A percentile compares a stretch with the other conserved stretches of the same genome.
Conservation (phyloP, 108 stramenopile species). For the Chaetoceros tenuissimus region DNA sequence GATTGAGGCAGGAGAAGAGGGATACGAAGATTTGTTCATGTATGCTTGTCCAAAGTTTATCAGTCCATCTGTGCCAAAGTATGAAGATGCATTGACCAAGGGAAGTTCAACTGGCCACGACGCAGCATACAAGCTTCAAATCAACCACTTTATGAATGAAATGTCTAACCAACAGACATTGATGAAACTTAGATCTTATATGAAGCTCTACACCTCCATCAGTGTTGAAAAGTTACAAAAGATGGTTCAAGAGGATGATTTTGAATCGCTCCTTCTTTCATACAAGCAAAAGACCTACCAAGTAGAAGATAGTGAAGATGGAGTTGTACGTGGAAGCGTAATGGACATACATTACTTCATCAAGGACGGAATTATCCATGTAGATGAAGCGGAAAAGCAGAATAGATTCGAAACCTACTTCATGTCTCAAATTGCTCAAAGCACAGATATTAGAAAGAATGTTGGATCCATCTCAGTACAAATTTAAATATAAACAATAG, state of each 20-base stretch:
- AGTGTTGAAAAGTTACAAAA: constrained; percentile 80
- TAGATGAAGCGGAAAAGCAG: constrained; percentile 80
- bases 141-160: constrained; percentile 78
- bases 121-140: constrained; percentile 74
- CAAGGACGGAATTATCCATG: constrained; percentile 52
- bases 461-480: constrained; percentile 26
- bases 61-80: constrained; percentile 73
- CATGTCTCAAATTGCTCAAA: constrained; percentile 64
- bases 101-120: constrained; percentile 26
- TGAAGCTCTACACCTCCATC: constrained; percentile 94
- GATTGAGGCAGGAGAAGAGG: constrained; percentile 72
- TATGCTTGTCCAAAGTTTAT: constrained; percentile 92
- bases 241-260: constrained; percentile 35
- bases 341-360: constrained; percentile 78
- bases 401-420: constrained; percentile 83
- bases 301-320: constrained; percentile 31
- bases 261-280: constrained; percentile 39
- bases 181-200: constrained; percentile 84
- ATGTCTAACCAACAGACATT: constrained; percentile 57
- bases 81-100: constrained; percentile 19
- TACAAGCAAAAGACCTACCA: constrained; percentile 73
- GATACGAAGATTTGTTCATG: constrained; percentile 79
- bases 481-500: too few species aligned
- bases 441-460: constrained; percentile 59
- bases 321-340: constrained; percentile 34